Evolutionary conservation across 2,329 filamentous ascomycete species (phyloP), one percentile per base, ranked within the genome.

Genomic region (Lasiodiplodia sp.): DNA sequence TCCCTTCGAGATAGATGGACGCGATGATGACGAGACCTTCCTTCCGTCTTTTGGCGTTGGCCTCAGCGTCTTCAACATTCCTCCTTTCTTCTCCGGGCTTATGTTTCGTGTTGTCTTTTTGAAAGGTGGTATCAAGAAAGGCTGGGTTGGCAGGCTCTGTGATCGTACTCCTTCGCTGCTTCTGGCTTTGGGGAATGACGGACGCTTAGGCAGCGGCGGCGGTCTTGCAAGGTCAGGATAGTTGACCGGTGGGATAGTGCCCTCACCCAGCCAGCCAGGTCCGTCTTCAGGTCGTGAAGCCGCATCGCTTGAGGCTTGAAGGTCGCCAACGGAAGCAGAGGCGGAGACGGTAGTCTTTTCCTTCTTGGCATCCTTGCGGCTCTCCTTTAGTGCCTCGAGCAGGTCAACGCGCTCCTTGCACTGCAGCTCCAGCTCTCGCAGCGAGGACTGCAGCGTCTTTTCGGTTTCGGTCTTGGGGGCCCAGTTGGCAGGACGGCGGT

Each of bases 331-430:
- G 5, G 21, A 23, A 3, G 51, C 37, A 18, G 51, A 28, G 34
- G 34, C 7, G 2, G 21, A 23, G 8, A 37, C 51, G 23, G 51
- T n/a, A 21, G 21, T 37, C 28, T 66, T 64, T 37, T 81, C 78
- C 70, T 83, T 75, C 74, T 80, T 81, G 10, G 82, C 83, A 57
- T 89, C 87, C 70, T 85, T 82, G 38, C 87, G 83, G 73, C 88
- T 91, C 71, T 91, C 84, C 70, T 90, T 88, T 68, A 98, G 83
- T 7, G 94, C 91, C 76, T 96, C 91, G 7, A 98, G 85, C 40
- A 98, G 84, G 77, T 97, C 93, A 63, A 97, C 93, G 60, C 94
- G 88, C 80, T 98, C 95, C 79, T 96, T 95, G 80, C 94, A 97
- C 80, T 97, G 95, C 71, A 94, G 79, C 77, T 98, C 94, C 76